phyloP scores from a whole-genome alignment of 2,329 filamentous ascomycete genomes.

The Aspergillus bombycis region DNA sequence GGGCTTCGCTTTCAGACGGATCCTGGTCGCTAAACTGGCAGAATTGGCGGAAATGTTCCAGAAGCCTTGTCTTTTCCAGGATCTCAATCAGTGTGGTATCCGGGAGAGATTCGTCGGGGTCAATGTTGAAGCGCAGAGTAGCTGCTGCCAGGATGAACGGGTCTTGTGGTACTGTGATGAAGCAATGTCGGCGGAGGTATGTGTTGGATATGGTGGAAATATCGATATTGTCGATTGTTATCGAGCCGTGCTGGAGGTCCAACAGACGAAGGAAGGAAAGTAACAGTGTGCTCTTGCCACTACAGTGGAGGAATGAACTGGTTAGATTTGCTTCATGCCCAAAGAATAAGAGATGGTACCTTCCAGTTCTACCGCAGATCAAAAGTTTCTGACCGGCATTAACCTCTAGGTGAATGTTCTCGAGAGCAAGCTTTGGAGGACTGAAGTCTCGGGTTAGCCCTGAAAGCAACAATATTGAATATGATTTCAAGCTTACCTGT shows the following conservation, averaged over 20 bases:
- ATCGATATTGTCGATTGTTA: neutral
- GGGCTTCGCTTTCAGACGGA: neutral
- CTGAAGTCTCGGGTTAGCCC: neutral
- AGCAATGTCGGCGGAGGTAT: neutral
- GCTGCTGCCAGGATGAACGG: neutral
- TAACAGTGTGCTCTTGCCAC: slow-evolving; percentile 10
- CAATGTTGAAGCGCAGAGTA: slow-evolving; percentile 4
- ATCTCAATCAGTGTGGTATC: neutral
- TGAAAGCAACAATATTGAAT: neutral
- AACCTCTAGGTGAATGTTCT: neutral
- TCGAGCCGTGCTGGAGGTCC: neutral
- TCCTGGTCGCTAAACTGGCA: neutral
- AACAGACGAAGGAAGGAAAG: neutral
- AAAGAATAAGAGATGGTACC: neutral
- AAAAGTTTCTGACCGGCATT: neutral
- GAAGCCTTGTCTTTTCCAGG: neutral
- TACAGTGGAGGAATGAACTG: neutral
- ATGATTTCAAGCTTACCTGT: neutral
- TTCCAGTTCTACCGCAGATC: slow-evolving; percentile 9
- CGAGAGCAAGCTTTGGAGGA: neutral
- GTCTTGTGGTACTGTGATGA: slow-evolving; percentile 11
- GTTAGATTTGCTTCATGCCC: neutral
- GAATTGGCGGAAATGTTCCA: neutral
- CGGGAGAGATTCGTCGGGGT: neutral
- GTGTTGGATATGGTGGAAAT: neutral